A percentile compares a stretch with the other conserved stretches of the same genome.
Conservation (phyloP, 2,329 filamentous ascomycete species). For the Penicillium nordicum region DNA sequence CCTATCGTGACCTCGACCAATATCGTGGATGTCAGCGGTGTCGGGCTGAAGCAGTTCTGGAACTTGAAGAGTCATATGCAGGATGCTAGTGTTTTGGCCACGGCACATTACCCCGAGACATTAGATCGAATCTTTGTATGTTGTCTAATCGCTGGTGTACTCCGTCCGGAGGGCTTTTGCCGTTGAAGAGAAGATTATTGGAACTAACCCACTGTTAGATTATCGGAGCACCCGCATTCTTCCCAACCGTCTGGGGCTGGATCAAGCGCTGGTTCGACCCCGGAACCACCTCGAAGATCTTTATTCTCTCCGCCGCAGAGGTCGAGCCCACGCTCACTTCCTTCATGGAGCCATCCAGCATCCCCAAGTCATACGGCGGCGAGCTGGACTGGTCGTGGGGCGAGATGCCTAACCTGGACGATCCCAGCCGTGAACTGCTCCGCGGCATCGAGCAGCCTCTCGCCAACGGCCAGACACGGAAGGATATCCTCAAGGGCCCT, state of each 20-base stretch:
- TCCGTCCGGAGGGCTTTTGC: background rate
- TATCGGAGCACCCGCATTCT: constrained; percentile 85
- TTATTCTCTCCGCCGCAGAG: constrained; percentile 73
- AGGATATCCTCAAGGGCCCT: constrained; percentile 34
- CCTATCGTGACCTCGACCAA: constrained; percentile 91
- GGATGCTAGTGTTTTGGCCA: constrained; percentile 80
- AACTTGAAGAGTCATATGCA: constrained; percentile 93
- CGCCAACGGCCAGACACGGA: constrained; percentile 24
- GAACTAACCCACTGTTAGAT: constrained; percentile 49
- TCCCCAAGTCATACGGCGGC: constrained; percentile 87
- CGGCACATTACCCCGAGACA: constrained; percentile 92
- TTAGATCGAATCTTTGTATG: constrained; percentile 72
- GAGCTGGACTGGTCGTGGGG: constrained; percentile 80
- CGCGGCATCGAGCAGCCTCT: constrained; percentile 30
- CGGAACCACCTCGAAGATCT: constrained; percentile 92
- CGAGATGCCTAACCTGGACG: constrained; percentile 69
- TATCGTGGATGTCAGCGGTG: constrained; percentile 86
- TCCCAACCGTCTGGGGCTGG: constrained; percentile 88
- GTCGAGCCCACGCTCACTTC: constrained; percentile 71
- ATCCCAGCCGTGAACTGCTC: constrained; percentile 34
- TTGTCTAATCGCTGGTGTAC: background rate
- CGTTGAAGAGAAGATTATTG: background rate
- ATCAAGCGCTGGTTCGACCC: constrained; percentile 95
- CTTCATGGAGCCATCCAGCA: constrained; percentile 78
- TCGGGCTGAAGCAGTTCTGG: constrained; percentile 93